phyloP scores from a whole-genome alignment of 2,329 filamentous ascomycete species.

The Chalara sp. region DNA sequence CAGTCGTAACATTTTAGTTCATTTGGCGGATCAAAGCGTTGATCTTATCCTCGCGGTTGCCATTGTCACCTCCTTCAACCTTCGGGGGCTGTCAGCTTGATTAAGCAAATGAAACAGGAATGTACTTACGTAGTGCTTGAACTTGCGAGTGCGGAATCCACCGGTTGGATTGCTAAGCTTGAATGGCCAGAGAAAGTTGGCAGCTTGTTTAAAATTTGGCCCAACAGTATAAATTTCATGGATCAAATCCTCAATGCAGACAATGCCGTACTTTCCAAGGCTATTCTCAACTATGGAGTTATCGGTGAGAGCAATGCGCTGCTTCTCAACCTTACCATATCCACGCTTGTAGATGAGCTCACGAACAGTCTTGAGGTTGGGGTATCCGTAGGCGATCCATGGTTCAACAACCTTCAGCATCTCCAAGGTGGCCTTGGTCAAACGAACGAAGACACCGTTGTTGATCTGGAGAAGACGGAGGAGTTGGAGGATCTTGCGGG shows the following conservation, averaged over 20 bases:
- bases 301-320: conserved; percentile 93
- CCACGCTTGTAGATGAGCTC: conserved; percentile 99
- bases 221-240: conserved; percentile 99
- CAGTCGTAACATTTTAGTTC: conserved; percentile 7
- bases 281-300: conserved; percentile 95
- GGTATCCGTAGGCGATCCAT: conserved; percentile 98
- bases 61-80: conserved; percentile 39
- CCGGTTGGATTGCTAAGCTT: conserved; percentile 98
- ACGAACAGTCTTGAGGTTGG: conserved; percentile 98
- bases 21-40: conserved; percentile 13
- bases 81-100: neutral
- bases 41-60: conserved; percentile 84
- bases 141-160: conserved; percentile 94
- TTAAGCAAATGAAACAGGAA: neutral
- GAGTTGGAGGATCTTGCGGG: conserved; percentile 99
- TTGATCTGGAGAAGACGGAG: conserved; percentile 99
- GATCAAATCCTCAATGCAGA: conserved; percentile 98
- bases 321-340: conserved; percentile 98
- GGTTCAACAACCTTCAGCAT: conserved; percentile 99
- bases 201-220: conserved; percentile 99
- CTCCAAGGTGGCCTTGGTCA: conserved; percentile 96
- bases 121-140: conserved; percentile 32
- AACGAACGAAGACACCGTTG: conserved; percentile 96
- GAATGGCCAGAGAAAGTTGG: conserved; percentile 99
- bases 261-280: conserved; percentile 97